phyloP scores from a whole-genome alignment of 2,329 filamentous ascomycete species.

The Apiospora phragmitis region DNA sequence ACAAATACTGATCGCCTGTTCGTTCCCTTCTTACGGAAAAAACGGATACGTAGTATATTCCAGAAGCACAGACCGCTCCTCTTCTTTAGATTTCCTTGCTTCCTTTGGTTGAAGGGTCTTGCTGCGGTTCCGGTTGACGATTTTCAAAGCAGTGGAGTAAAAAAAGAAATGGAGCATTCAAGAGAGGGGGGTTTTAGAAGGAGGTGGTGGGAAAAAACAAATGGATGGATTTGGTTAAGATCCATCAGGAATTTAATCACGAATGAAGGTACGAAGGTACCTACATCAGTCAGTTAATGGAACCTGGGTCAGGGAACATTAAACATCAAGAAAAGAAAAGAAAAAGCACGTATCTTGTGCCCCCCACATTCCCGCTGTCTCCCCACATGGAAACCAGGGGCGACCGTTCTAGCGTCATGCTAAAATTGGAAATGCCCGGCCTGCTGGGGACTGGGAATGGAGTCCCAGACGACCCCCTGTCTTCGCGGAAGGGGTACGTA shows the following conservation, averaged over 20 bases:
- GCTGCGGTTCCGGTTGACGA: neutral
- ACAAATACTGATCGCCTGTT: neutral
- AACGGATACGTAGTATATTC: neutral
- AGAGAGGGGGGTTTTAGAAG: neutral
- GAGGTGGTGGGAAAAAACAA: neutral
- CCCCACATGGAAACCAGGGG: constrained; percentile 5
- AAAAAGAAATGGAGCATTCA: neutral
- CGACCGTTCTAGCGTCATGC: neutral
- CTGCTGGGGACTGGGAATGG: neutral
- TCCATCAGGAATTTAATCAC: neutral
- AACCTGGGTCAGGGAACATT: neutral
- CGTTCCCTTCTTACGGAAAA: neutral
- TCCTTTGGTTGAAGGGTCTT: neutral
- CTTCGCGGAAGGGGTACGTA: neutral
- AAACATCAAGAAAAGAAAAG: too few relatives aligned
- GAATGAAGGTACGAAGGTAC: neutral
- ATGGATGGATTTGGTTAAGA: neutral
- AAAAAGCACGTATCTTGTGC: neutral
- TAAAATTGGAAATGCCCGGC: constrained; percentile 5
- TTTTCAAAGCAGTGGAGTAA: neutral
- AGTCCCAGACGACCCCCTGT: neutral
- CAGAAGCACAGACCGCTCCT: neutral
- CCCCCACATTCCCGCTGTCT: constrained; percentile 7
- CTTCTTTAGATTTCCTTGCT: neutral
- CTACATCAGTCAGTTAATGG: neutral